Conservation (phyloP, 805 yeast genomes). For the Schizosaccharomyces japonicus region DNA sequence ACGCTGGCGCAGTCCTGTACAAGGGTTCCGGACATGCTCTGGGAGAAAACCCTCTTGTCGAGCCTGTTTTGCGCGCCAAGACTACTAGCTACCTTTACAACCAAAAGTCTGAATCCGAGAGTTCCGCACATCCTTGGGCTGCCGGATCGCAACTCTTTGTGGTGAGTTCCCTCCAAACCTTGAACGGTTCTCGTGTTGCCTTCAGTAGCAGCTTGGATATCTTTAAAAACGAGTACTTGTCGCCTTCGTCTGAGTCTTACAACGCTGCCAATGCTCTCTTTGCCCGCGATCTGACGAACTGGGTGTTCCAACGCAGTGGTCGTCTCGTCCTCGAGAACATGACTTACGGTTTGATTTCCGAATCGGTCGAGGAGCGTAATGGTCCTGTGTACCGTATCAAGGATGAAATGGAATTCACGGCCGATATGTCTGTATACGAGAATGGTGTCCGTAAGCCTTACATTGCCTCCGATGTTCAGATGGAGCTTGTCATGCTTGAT, state of each 20-base stretch:
- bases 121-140: slow-evolving; percentile 36
- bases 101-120: slow-evolving; percentile 22
- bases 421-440: slow-evolving; percentile 22
- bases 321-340: slow-evolving; percentile 15
- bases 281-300: slow-evolving; percentile 26
- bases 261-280: slow-evolving; percentile 17
- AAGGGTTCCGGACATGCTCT: slow-evolving; percentile 46
- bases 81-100: slow-evolving; percentile 31
- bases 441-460: slow-evolving; percentile 50
- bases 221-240: slow-evolving; percentile 21
- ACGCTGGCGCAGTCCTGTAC: slow-evolving; percentile 13
- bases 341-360: background rate
- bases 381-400: slow-evolving; percentile 37
- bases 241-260: background rate
- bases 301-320: slow-evolving; percentile 54
- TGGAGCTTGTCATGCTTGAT: slow-evolving; percentile 73
- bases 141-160: slow-evolving; percentile 57
- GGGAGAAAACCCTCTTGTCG: slow-evolving; percentile 38
- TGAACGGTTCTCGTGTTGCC: slow-evolving; percentile 47
- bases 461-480: slow-evolving; percentile 37
- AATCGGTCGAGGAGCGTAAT: slow-evolving; percentile 9
- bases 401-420: slow-evolving; percentile 36
- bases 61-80: slow-evolving; percentile 49
- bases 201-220: slow-evolving; percentile 59
- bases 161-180: slow-evolving; percentile 57